These are phyloP conservation scores for Darksidea phi DNA, from an alignment of 495 filamentous ascomycete species.

Conservation along the genomic window DNA sequence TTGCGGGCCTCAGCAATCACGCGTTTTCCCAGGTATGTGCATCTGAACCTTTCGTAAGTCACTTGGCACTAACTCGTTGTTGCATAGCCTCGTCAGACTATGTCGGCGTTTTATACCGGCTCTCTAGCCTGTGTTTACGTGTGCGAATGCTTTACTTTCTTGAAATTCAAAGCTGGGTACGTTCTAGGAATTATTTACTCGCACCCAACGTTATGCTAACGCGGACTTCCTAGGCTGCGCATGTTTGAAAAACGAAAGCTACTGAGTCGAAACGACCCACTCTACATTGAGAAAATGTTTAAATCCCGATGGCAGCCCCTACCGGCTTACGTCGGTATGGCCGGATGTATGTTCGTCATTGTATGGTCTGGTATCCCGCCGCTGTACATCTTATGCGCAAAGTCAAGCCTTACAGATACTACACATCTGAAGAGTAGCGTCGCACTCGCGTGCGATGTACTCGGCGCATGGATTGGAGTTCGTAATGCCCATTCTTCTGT, in stretches of 20 bases:
- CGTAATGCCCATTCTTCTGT: background rate
- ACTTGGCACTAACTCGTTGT: background rate
- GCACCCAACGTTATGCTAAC: background rate
- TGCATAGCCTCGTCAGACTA: conserved; percentile 21
- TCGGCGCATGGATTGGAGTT: conserved; percentile 22
- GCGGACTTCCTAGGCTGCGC: too few species aligned
- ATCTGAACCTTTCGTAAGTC: background rate
- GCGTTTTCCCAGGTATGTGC: conserved; percentile 18
- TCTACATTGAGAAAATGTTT: conserved; percentile 15
- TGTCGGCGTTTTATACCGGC: conserved; percentile 18
- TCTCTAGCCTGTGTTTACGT: conserved; percentile 20
- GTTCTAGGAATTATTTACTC: background rate
- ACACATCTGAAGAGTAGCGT: conserved; percentile 6
- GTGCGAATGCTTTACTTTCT: conserved; percentile 7
- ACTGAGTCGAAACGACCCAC: conserved; percentile 11
- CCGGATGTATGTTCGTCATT: conserved; percentile 10
- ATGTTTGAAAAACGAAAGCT: conserved; percentile 14
- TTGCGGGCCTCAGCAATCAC: conserved; percentile 14
- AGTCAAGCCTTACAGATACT: conserved; percentile 3
- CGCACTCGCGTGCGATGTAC: conserved; percentile 12
- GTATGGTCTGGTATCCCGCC: conserved; percentile 19
- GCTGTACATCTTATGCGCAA: conserved; percentile 12
- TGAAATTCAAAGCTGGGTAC: conserved; percentile 24
- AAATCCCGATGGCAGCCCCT: conserved; percentile 25
- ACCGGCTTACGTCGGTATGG: conserved; percentile 16